Evolutionary conservation across 1,139 yeast species (phyloP).

Genomic region (Ogataea hybrid): DNA sequence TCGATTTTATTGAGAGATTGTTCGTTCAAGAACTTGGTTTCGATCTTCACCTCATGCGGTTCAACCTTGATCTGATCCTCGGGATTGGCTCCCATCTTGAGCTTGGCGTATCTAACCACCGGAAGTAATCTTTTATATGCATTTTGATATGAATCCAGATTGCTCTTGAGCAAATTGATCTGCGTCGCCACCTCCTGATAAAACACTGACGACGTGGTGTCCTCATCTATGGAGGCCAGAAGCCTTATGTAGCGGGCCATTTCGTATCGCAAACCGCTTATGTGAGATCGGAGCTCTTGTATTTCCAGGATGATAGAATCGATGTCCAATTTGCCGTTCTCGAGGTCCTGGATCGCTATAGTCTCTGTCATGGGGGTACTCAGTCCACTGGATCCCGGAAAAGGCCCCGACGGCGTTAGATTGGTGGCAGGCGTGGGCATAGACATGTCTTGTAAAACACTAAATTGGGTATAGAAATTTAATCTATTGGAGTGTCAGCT

Average conservation of each 20-base stretch:
- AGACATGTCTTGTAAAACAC: constrained; percentile 11
- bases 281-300: constrained; percentile 29
- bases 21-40: constrained; percentile 17
- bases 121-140: constrained; percentile 48
- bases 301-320: constrained; percentile 34
- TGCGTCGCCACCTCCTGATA: constrained; percentile 25
- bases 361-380: constrained; percentile 26
- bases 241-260: constrained; percentile 29
- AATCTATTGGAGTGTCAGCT: background rate
- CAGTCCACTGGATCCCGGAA: constrained; percentile 18
- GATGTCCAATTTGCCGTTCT: constrained; percentile 34
- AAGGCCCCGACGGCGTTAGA: constrained; percentile 15
- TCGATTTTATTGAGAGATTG: constrained; percentile 12
- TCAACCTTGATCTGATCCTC: constrained; percentile 24
- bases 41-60: constrained; percentile 25
- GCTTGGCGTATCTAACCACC: constrained; percentile 49
- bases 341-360: constrained; percentile 34
- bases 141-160: constrained; percentile 43
- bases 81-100: constrained; percentile 35
- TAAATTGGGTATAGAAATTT: background rate
- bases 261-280: constrained; percentile 28
- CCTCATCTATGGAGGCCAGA: constrained; percentile 29
- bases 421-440: constrained; percentile 23
- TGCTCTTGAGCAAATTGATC: constrained; percentile 38
- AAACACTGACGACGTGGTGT: constrained; percentile 19